Conservation (phyloP, 768 basidiomycete species). For the Lactifluus subvellereus region DNA sequence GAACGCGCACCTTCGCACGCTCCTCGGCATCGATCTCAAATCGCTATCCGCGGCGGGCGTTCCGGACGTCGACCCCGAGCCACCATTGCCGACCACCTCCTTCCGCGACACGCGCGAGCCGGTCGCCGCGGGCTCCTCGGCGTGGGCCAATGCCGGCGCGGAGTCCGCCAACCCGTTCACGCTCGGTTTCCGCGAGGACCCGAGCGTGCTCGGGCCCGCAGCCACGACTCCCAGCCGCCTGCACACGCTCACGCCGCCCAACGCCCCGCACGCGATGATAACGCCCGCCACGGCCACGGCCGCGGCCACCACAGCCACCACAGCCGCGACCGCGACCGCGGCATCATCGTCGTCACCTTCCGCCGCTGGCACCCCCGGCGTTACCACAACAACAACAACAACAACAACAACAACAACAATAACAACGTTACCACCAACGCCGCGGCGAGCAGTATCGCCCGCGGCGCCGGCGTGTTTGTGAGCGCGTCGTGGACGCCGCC, state of each 20-base stretch:
- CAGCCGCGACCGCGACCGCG: background rate
- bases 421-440: background rate
- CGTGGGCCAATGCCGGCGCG: constrained; percentile 24
- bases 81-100: constrained; percentile 28
- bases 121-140: constrained; percentile 20
- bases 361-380: no score
- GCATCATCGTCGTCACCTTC: no score
- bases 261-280: constrained; percentile 24
- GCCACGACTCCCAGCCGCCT: constrained; percentile 29
- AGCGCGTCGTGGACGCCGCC: constrained; percentile 17
- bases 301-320: constrained; percentile 1
- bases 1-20: constrained; percentile 69
- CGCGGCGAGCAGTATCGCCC: background rate
- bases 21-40: constrained; percentile 67
- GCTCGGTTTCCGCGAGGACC: constrained; percentile 19
- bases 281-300: constrained; percentile 15
- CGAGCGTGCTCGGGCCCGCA: constrained; percentile 23
- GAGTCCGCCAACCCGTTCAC: constrained; percentile 29
- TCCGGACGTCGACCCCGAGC: constrained; percentile 42
- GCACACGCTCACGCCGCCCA: constrained; percentile 32
- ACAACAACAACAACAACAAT: no score
- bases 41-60: constrained; percentile 46
- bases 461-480: constrained; percentile 14
- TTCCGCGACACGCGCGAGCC: constrained; percentile 3
- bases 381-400: no score